Percentiles rank a stretch among this genome's conserved stretches.
Conservation (phyloP, 768 basidiomycete genomes). For the Kwoniella shandongensis region DNA sequence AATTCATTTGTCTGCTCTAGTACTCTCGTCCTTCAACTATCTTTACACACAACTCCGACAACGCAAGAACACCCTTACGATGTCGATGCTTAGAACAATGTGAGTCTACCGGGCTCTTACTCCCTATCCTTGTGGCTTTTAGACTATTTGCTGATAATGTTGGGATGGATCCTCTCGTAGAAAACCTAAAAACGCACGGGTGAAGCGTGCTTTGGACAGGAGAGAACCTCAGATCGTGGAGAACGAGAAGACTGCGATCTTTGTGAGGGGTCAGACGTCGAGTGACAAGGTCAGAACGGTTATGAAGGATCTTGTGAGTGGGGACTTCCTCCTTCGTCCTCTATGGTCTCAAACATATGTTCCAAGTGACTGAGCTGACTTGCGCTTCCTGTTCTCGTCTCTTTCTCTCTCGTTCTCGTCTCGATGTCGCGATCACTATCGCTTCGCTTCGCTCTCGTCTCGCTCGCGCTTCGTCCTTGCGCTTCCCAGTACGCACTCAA, state of each 20-base stretch:
- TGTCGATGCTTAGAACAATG: constrained; percentile 55
- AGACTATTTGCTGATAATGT: neutral
- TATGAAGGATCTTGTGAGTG: constrained; percentile 83
- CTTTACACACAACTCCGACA: no score
- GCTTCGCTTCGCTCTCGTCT: no score
- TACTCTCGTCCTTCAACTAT: no score
- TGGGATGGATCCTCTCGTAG: constrained; percentile 50
- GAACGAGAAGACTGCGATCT: constrained; percentile 76
- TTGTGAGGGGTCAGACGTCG: constrained; percentile 83
- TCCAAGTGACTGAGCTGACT: no score
- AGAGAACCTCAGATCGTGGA: constrained; percentile 83
- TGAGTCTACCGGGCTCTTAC: no score
- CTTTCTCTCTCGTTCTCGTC: no score
- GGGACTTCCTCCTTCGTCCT: no score
- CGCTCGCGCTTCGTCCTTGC: no score
- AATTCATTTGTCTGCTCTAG: no score
- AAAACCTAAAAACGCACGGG: constrained; percentile 94
- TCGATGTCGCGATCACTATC: no score
- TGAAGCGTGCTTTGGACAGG: constrained; percentile 82
- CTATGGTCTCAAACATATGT: no score
- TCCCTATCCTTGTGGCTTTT: neutral
- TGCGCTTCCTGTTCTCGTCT: no score
- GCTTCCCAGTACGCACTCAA: constrained; percentile 80
- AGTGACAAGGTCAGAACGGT: constrained; percentile 75
- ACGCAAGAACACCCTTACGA: constrained; percentile 21